A percentile compares a stretch with the other conserved stretches of the same genome.
phyloP scores from a whole-genome alignment of 1,139 yeast species.

The Wickerhamomyces sp. region DNA sequence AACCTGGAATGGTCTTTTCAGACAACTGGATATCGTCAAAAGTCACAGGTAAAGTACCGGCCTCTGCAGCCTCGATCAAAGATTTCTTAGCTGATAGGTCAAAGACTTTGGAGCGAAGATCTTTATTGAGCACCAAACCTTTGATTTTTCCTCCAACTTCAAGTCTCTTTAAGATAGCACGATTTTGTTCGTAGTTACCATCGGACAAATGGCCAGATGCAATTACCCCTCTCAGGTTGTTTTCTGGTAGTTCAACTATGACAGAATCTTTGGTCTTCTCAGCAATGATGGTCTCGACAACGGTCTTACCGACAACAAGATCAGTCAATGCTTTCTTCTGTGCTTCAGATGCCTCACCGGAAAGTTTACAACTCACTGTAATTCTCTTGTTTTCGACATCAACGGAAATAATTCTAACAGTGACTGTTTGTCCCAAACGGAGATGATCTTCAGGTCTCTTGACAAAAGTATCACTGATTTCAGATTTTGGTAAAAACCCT shows the following conservation, averaged over 20 bases:
- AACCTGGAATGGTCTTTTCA: conserved; percentile 59
- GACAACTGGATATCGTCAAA: conserved; percentile 53
- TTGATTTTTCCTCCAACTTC: conserved; percentile 56
- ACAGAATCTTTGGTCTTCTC: conserved; percentile 75
- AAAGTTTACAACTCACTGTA: conserved; percentile 68
- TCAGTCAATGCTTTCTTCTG: conserved; percentile 45
- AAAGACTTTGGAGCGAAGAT: conserved; percentile 52
- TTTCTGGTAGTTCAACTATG: conserved; percentile 56
- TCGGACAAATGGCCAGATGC: conserved; percentile 74
- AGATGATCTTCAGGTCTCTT: conserved; percentile 72
- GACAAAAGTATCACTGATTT: conserved; percentile 86
- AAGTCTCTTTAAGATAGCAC: conserved; percentile 54
- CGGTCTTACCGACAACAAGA: conserved; percentile 56
- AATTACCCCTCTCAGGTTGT: conserved; percentile 64
- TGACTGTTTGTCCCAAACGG: conserved; percentile 79
- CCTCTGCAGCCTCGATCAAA: conserved; percentile 59
- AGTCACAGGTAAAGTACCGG: conserved; percentile 47
- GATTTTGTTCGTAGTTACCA: conserved; percentile 66
- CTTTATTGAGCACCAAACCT: conserved; percentile 65
- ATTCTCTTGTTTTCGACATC: conserved; percentile 53
- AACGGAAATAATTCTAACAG: conserved; percentile 58
- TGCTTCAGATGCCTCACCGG: conserved; percentile 44
- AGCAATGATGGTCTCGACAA: conserved; percentile 57
- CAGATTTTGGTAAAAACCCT: conserved; percentile 82
- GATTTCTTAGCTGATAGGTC: conserved; percentile 62